Conservation (phyloP, 441 rosid genomes). For the Erysimum cheiri region DNA sequence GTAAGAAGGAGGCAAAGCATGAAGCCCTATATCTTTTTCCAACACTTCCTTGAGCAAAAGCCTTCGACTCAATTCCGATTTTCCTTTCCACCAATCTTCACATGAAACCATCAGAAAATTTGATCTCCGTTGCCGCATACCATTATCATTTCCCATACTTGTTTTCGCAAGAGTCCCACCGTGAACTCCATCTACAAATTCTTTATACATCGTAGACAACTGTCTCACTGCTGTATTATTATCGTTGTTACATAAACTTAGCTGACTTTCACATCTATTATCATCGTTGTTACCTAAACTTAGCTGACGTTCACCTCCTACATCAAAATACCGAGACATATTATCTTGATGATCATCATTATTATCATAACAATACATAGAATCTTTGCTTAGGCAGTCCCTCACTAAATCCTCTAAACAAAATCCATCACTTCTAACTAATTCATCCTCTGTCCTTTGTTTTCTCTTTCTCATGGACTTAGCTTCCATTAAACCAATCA, state of each 20-base stretch:
- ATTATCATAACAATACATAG: conserved; percentile 42
- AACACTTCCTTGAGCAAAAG: conserved; percentile 67
- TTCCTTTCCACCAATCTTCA: conserved; percentile 87
- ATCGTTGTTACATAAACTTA: conserved; percentile 33
- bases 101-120: conserved; percentile 39
- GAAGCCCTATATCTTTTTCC: conserved; percentile 78
- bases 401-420: conserved; percentile 57
- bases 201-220: conserved; percentile 54
- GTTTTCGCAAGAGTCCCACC: conserved; percentile 20
- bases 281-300: conserved; percentile 39
- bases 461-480: conserved; percentile 60
- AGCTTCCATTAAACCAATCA: conserved; percentile 79
- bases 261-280: conserved; percentile 48
- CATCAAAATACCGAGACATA: conserved; percentile 49
- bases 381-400: conserved; percentile 61
- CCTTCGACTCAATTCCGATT: conserved; percentile 72
- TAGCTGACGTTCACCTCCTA: conserved; percentile 38
- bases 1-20: conserved; percentile 75
- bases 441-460: conserved; percentile 16
- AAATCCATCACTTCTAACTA: conserved; percentile 35
- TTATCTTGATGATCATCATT: conserved; percentile 30
- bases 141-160: conserved; percentile 26
- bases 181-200: conserved; percentile 46
- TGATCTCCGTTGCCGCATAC: conserved; percentile 34
- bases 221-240: conserved; percentile 59